Percentiles rank a stretch among this genome's conserved stretches.
These are phyloP conservation scores for Cladosporium velox DNA, from an alignment of 2,329 filamentous ascomycete genomes.

Conservation along the genomic window DNA sequence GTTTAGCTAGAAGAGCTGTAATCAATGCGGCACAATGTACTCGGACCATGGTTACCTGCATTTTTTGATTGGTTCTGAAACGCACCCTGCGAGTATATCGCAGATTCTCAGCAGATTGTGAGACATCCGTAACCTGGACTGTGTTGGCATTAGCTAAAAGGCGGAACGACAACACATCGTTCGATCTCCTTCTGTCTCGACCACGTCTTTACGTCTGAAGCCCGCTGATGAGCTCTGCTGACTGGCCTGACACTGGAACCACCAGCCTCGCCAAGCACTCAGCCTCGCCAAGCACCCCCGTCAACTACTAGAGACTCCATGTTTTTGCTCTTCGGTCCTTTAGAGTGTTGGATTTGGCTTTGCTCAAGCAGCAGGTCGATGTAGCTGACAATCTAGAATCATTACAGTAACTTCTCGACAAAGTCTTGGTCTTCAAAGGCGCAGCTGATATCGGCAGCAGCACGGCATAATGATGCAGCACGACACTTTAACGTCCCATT, in stretches of 20 bases:
- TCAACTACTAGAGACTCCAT: no score
- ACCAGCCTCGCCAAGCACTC: no score
- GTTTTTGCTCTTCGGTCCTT: no score
- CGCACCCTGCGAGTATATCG: neutral
- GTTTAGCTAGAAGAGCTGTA: neutral
- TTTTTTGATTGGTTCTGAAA: neutral
- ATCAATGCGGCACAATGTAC: neutral
- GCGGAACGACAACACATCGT: neutral
- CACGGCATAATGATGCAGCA: neutral
- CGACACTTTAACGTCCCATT: neutral
- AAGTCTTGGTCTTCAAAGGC: neutral
- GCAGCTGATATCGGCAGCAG: neutral
- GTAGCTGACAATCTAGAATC: neutral
- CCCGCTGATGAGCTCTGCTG: no score
- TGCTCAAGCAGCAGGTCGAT: neutral
- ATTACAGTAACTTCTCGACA: conserved; percentile 5
- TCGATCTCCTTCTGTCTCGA: neutral
- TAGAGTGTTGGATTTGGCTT: neutral
- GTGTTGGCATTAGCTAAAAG: conserved; percentile 3
- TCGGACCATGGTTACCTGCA: neutral
- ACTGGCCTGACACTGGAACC: no score
- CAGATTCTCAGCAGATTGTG: neutral
- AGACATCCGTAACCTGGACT: neutral
- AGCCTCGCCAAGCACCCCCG: no score
- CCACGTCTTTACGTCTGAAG: neutral